These are phyloP conservation scores for Plasmopara muralis DNA, from an alignment of 352 stramenopile genomes.

Conservation along the genomic window DNA sequence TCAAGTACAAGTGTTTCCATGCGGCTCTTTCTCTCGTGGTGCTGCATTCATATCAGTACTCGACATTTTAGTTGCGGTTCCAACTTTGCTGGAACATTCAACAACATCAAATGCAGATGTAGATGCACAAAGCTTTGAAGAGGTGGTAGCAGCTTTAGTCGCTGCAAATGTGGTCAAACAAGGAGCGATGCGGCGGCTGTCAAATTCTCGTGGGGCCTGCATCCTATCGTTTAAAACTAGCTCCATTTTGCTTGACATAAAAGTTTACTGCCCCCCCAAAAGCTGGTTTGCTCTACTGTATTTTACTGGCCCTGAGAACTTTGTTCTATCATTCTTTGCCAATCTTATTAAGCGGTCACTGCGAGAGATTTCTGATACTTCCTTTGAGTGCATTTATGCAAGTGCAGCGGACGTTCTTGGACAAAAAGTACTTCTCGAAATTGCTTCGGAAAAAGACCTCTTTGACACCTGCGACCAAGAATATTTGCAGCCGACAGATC, in stretches of 20 bases:
- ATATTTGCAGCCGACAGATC: conserved; percentile 40
- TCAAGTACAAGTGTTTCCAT: conserved; percentile 53
- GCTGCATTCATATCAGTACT: conserved; percentile 66
- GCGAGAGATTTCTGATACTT: conserved; percentile 36
- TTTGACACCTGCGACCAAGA: conserved; percentile 41
- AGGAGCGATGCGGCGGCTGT: conserved; percentile 27
- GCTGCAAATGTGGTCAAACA: conserved; percentile 27
- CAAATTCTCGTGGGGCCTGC: conserved; percentile 36
- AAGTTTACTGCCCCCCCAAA: conserved; percentile 44
- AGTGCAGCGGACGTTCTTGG: conserved; percentile 28
- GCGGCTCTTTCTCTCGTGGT: conserved; percentile 62
- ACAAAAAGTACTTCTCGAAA: conserved; percentile 19
- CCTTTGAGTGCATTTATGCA: conserved; percentile 54
- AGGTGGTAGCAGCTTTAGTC: conserved; percentile 34
- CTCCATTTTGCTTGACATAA: conserved; percentile 60
- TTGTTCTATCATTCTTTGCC: conserved; percentile 39
- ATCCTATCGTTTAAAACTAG: conserved; percentile 53
- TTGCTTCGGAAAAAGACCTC: conserved; percentile 56
- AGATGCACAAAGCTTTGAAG: conserved; percentile 18
- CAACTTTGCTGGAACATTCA: conserved; percentile 2
- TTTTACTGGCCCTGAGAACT: conserved; percentile 64
- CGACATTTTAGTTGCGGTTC: conserved; percentile 51
- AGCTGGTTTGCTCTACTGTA: conserved; percentile 72
- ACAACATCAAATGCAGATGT: conserved; percentile 1
- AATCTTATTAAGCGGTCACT: conserved; percentile 35